Evolutionary conservation across 2,329 filamentous ascomycete genomes (phyloP), one percentile per base, ranked within the genome.

Genomic region (Furcasterigmium sp.): DNA sequence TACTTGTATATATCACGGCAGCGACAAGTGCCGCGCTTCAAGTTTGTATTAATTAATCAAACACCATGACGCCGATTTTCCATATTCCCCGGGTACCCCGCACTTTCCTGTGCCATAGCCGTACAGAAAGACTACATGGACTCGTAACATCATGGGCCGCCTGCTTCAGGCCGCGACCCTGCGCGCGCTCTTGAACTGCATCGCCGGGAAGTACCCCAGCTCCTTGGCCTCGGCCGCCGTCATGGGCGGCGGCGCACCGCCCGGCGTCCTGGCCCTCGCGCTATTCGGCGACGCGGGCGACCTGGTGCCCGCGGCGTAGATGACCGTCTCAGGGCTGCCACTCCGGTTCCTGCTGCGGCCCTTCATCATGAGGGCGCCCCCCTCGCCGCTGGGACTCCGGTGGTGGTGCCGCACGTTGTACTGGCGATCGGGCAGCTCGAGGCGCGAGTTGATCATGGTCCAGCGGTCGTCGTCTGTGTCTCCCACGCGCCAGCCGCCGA

Each of bases 401-500:
- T 65, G 59, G 46, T 73, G 70, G 50, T 73, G 67, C 34, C 67
- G 55, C 18, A 51, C 45, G 21, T 57, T 54, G 15, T 61, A 48
- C 37, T 59, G 53, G 19, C 69, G 60, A 46, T 76, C 70, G 1
- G 70, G 71, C 13, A 76, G 56, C 48, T 76, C 72, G 8, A 76
- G 61, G 10, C 72, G 61, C 1, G 72, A 74, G 50, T 76, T 76
- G 48, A 77, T 74, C 36, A 67, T 70, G 15, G 68, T 70, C 74
- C 75, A 78, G 25, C 66, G 52, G 5, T 52, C 58, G 26, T 65
- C 63, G 13, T 64, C 62, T 29, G 56, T 53, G 30, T 71, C 62
- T 11, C 61, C 57, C 14, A 78, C 49, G 38, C 76, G 63, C 76
- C 77, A 82, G 3, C 78, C 78, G 15, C 78, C 78, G 2, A 82